Evolutionary conservation across 768 basidiomycete species (phyloP).

Genomic region (Agrocybe praecox): DNA sequence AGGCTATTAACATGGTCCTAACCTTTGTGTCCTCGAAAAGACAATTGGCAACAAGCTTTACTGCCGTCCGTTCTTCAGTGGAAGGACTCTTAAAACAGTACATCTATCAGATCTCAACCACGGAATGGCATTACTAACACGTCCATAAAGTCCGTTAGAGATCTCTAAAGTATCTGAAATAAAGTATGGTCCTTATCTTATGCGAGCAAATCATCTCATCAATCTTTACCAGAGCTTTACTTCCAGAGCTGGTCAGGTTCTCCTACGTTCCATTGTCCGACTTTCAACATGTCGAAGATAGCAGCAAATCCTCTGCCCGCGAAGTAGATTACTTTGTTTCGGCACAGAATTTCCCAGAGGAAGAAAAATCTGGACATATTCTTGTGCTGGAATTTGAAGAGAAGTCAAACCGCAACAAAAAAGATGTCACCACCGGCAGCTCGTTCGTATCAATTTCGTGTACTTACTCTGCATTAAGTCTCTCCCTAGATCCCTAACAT

Average conservation of each 20-base stretch:
- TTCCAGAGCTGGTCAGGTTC: conserved; percentile 81
- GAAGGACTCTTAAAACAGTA: conserved; percentile 79
- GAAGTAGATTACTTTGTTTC: conserved; percentile 38
- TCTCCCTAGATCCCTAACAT: conserved; percentile 22
- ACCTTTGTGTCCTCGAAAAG: conserved; percentile 85
- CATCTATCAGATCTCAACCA: not conserved
- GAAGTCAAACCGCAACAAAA: conserved; percentile 29
- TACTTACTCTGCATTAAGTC: conserved; percentile 2
- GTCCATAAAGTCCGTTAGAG: conserved; percentile 66
- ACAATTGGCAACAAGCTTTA: conserved; percentile 79
- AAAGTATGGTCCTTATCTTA: conserved; percentile 53
- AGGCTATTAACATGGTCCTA: conserved; percentile 86
- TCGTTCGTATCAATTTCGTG: conserved; percentile 11
- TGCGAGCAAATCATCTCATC: not conserved
- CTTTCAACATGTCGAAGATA: conserved; percentile 49
- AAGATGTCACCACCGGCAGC: conserved; percentile 30
- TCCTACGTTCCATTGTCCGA: conserved; percentile 74
- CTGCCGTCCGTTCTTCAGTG: conserved; percentile 74
- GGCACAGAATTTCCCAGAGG: conserved; percentile 40
- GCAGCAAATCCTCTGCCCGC: conserved; percentile 7
- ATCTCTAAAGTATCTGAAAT: conserved; percentile 80
- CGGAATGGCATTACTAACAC: not conserved
- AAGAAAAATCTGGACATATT: conserved; percentile 34
- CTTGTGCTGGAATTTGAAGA: conserved; percentile 48
- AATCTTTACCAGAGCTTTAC: conserved; percentile 53